phyloP scores from a whole-genome alignment of 495 filamentous ascomycete genomes.

The Neurospora africana region DNA sequence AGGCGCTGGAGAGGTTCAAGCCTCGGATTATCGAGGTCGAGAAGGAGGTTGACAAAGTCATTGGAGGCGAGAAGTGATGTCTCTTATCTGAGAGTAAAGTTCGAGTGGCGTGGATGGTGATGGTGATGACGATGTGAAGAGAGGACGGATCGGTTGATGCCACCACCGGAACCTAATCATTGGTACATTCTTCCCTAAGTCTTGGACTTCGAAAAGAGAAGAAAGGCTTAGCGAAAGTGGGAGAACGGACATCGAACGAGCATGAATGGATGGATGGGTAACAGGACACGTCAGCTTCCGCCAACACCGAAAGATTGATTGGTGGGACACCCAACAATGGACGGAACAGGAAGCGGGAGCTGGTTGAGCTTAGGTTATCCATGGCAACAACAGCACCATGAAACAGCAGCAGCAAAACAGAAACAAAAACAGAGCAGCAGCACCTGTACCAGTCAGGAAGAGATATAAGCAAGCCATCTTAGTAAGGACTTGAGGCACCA shows the following conservation, averaged over 20 bases:
- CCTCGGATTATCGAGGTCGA: conserved; percentile 32
- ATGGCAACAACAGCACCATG: neutral
- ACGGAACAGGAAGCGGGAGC: neutral
- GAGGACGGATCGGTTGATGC: neutral
- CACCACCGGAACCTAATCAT: neutral
- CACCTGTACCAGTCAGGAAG: neutral
- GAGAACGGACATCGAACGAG: neutral
- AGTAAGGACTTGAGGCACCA: neutral
- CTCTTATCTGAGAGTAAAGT: neutral
- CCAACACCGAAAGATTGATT: neutral
- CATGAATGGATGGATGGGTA: neutral
- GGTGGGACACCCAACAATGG: neutral
- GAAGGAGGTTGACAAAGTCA: conserved; percentile 4
- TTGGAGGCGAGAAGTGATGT: neutral
- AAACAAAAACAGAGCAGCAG: neutral
- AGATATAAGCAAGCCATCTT: neutral
- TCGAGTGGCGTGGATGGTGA: neutral
- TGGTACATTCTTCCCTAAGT: neutral
- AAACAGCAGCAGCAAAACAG: neutral
- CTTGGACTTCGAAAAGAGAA: neutral
- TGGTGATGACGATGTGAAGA: neutral
- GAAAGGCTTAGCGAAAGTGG: neutral
- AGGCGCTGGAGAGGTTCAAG: conserved; percentile 22
- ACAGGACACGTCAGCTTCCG: neutral
- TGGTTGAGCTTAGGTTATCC: neutral